Evolutionary conservation across 352 stramenopile genomes (phyloP), one percentile per base, ranked within the genome.

Genomic region (Globisporangium sylvaticum): DNA sequence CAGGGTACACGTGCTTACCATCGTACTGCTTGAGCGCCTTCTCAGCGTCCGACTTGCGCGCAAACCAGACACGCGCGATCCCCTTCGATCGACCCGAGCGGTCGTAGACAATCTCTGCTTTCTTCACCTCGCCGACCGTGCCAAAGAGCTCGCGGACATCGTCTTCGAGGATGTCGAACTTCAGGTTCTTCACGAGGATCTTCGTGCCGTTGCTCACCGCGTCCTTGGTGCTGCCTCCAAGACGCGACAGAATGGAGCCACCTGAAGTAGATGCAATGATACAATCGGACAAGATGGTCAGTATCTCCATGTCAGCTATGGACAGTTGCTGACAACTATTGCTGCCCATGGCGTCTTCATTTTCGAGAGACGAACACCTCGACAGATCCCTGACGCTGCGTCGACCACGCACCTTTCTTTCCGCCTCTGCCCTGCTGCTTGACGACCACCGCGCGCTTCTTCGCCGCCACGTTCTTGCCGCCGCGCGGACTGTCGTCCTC

Each of bases 11-110:
- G 34, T 42, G 34, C 56, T 25, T 67, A 94, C 85, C 85, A 42
- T 94, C 85, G 63, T 90, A 94, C 72, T 91, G 83, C 75, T 91
- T 92, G 67, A 94, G 88, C 22, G 85, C 81, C 72, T 90, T 89
- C 71, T 94, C 83, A 22, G 85, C 85, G 59, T 90, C 81, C 10
- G 74, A 78, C 52, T 79, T 79, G 58, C 81, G 84, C 32, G 71
- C 67, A 63, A 91, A 94, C 85, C 85, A 94, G 44, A 94, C 85
- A 50, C 83, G 85, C 42, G 85, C 83, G 44, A 91, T 83, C 59
- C 85, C 85, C 72, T 92, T 92, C 24, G 85, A 94, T 44, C 85
- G 81, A n/a, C 85, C 85, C 39, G 85, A 92, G 64, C 82, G 84
- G 67, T 94, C 85, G 71, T 92, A 92, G 62, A 91, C 79, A 64